Conservation (phyloP, 495 filamentous ascomycete genomes). For the Copromyces sp. region DNA sequence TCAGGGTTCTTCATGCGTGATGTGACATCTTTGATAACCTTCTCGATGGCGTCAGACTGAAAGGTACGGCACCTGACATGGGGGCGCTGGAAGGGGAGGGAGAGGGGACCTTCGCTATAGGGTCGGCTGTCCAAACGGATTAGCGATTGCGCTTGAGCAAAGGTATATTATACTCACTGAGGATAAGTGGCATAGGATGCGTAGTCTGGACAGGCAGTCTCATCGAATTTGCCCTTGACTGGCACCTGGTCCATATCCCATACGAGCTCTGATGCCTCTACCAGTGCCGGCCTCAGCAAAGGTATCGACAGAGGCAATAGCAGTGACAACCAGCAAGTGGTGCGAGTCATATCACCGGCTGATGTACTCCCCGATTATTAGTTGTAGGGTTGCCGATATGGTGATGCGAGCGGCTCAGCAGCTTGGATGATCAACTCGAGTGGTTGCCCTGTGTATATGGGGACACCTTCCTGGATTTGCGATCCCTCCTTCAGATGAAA, state of each 20-base stretch:
- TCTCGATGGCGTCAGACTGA: slow-evolving; percentile 70
- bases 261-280: slow-evolving; percentile 3
- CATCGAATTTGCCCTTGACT: slow-evolving; percentile 10
- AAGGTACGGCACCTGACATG: slow-evolving; percentile 77
- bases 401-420: not conserved
- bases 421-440: not conserved
- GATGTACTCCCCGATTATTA: not conserved
- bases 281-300: slow-evolving; percentile 3
- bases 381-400: not conserved
- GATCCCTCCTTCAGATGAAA: not conserved
- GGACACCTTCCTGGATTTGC: not conserved
- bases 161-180: slow-evolving; percentile 24
- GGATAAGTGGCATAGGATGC: slow-evolving; percentile 37
- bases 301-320: slow-evolving; percentile 10
- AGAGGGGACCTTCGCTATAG: slow-evolving; percentile 65
- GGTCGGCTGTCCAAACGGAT: slow-evolving; percentile 45
- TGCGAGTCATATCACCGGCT: not conserved
- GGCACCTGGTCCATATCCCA: slow-evolving; percentile 14
- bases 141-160: not conserved
- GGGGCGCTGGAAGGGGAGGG: slow-evolving; percentile 85
- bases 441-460: not conserved
- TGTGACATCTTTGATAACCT: slow-evolving; percentile 75
- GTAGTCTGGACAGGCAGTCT: slow-evolving; percentile 43
- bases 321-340: slow-evolving; percentile 3
- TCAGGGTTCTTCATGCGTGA: slow-evolving; percentile 75